Evolutionary conservation across 805 yeast species (phyloP).

Genomic region (Myxozyma vanderwaltii): DNA sequence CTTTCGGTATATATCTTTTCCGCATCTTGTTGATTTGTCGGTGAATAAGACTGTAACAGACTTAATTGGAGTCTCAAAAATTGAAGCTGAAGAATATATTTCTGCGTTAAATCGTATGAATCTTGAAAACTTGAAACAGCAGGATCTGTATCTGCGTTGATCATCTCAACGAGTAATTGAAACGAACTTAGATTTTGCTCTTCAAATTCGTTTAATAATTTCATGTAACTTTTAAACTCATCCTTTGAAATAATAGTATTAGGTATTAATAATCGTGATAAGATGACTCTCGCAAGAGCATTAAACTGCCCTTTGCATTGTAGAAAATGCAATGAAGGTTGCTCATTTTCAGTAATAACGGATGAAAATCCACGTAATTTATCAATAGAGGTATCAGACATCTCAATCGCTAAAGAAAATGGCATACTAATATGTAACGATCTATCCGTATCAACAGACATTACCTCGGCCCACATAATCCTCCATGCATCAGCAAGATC

Average conservation of each 20-base stretch:
- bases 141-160: conserved; percentile 19
- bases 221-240: conserved; percentile 9
- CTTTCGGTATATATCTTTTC: neutral
- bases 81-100: conserved; percentile 24
- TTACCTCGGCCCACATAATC: conserved; percentile 36
- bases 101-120: conserved; percentile 29
- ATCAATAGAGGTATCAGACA: conserved; percentile 22
- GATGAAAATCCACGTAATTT: conserved; percentile 1
- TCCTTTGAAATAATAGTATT: neutral
- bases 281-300: conserved; percentile 18
- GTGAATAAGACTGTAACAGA: conserved; percentile 17
- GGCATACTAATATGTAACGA: conserved; percentile 32
- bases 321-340: conserved; percentile 21
- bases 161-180: conserved; percentile 27
- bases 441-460: conserved; percentile 34
- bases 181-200: conserved; percentile 27
- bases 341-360: conserved; percentile 13
- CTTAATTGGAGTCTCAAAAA: conserved; percentile 17
- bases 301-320: conserved; percentile 13
- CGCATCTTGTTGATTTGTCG: neutral
- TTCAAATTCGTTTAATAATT: conserved; percentile 15
- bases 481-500: conserved; percentile 35
- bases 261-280: conserved; percentile 10
- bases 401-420: conserved; percentile 24
- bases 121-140: conserved; percentile 26